Conservation (phyloP, 768 basidiomycete species). For the Phlegmacium glaucopus region DNA sequence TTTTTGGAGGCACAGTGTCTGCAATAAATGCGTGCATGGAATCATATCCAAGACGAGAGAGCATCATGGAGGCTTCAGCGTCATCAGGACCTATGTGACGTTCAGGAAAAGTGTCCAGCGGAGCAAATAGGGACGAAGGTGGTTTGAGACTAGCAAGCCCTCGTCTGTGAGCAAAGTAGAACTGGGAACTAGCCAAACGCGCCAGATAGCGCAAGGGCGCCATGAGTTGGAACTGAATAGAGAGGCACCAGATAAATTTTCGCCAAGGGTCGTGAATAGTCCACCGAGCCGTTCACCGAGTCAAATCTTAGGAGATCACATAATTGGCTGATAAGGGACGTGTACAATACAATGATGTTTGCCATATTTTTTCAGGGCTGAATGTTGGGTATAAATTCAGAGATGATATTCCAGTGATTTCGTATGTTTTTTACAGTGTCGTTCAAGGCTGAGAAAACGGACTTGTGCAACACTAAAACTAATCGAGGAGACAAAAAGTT, state of each 20-base stretch:
- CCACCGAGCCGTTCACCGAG: slow-evolving; percentile 61
- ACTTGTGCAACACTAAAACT: slow-evolving; percentile 13
- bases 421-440: slow-evolving; percentile 6
- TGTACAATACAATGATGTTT: no score
- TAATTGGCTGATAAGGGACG: slow-evolving; percentile 25
- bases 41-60: slow-evolving; percentile 76
- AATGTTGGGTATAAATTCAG: slow-evolving; percentile 7
- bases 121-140: slow-evolving; percentile 66
- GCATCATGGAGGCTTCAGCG: slow-evolving; percentile 79
- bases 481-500: slow-evolving; percentile 37
- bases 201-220: slow-evolving; percentile 30
- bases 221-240: slow-evolving; percentile 23
- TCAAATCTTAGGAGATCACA: slow-evolving; percentile 27
- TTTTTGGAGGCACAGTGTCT: slow-evolving; percentile 77
- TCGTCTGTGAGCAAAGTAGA: slow-evolving; percentile 23
- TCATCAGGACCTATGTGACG: slow-evolving; percentile 93
- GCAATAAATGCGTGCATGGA: slow-evolving; percentile 87
- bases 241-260: slow-evolving; percentile 16
- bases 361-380: neutral
- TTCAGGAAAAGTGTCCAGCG: slow-evolving; percentile 86
- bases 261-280: slow-evolving; percentile 30
- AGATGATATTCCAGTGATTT: slow-evolving; percentile 1
- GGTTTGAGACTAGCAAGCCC: slow-evolving; percentile 61
- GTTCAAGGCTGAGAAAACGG: no score
- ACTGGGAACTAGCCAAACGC: slow-evolving; percentile 18